Conservation (phyloP, 805 yeast species). For the Zygoascus tannicola region DNA sequence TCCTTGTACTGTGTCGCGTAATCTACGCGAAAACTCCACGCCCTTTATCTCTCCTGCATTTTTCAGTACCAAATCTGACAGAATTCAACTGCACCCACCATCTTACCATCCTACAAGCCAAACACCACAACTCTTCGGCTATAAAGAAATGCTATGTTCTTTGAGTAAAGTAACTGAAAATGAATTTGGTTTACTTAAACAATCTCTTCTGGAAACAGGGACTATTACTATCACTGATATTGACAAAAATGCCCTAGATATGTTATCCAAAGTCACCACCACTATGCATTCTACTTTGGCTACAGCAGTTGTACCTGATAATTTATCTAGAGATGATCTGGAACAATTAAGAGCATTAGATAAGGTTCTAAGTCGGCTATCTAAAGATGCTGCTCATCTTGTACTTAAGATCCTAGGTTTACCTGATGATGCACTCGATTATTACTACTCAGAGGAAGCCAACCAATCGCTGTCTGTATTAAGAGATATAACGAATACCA, state of each 20-base stretch:
- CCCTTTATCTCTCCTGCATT: too few relatives aligned
- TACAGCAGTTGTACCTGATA: not conserved
- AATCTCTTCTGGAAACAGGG: not conserved
- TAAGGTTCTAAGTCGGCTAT: not conserved
- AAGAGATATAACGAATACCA: not conserved
- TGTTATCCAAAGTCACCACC: not conserved
- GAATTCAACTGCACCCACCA: not conserved
- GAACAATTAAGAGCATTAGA: not conserved
- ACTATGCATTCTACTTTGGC: not conserved
- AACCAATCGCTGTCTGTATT: not conserved
- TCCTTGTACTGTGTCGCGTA: too few relatives aligned
- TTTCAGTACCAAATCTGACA: too few relatives aligned
- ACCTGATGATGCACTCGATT: constrained; percentile 3
- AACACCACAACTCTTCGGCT: not conserved
- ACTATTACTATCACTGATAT: not conserved
- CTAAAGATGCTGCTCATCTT: not conserved
- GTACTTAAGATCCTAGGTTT: not conserved
- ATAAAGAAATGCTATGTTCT: not conserved
- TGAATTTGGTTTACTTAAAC: not conserved
- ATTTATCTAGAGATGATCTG: not conserved
- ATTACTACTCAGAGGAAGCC: not conserved
- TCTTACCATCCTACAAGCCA: not conserved
- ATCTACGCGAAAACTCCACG: too few relatives aligned
- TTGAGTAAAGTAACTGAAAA: not conserved
- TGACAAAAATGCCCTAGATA: not conserved